Conservation (phyloP, 164 flowering plant genomes). For the Protea cynaroides region DNA sequence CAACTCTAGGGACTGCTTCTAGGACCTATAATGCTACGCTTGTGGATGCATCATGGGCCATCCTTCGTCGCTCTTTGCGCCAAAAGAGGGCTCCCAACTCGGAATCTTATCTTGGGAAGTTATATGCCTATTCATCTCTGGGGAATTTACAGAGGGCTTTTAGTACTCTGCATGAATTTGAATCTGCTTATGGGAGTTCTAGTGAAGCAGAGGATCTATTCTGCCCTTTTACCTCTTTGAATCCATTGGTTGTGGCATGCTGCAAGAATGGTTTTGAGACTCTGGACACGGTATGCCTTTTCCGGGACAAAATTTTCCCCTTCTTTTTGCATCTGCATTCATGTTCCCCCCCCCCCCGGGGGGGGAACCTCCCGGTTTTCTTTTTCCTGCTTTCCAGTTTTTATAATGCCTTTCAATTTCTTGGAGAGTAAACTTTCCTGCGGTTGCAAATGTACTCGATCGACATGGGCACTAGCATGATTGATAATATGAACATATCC, state of each 20-base stretch:
- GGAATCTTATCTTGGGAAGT: constrained; percentile 69
- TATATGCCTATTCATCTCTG: constrained; percentile 64
- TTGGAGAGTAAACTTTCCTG: too few relatives aligned
- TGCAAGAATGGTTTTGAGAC: constrained; percentile 80
- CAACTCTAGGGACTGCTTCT: constrained; percentile 73
- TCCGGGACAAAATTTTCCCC: too few relatives aligned
- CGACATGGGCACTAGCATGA: too few relatives aligned
- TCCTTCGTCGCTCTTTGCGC: constrained; percentile 72
- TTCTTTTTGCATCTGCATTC: too few relatives aligned
- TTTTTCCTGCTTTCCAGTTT: too few relatives aligned
- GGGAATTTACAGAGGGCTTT: constrained; percentile 76
- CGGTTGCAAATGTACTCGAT: too few relatives aligned
- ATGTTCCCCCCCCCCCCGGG: too few relatives aligned
- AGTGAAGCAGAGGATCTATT: constrained; percentile 51
- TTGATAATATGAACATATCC: too few relatives aligned
- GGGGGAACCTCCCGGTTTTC: too few relatives aligned
- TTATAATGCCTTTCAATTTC: too few relatives aligned
- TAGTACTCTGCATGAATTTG: constrained; percentile 66
- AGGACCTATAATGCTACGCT: constrained; percentile 62
- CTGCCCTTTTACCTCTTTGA: constrained; percentile 80
- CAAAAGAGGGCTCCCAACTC: constrained; percentile 64
- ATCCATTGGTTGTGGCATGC: constrained; percentile 85
- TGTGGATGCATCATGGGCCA: constrained; percentile 80
- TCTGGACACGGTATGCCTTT: constrained; percentile 60
- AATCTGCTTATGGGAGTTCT: constrained; percentile 46